Evolutionary conservation across 2,329 filamentous ascomycete species (phyloP).

Genomic region (Paecilomyces dactylethromorphus): DNA sequence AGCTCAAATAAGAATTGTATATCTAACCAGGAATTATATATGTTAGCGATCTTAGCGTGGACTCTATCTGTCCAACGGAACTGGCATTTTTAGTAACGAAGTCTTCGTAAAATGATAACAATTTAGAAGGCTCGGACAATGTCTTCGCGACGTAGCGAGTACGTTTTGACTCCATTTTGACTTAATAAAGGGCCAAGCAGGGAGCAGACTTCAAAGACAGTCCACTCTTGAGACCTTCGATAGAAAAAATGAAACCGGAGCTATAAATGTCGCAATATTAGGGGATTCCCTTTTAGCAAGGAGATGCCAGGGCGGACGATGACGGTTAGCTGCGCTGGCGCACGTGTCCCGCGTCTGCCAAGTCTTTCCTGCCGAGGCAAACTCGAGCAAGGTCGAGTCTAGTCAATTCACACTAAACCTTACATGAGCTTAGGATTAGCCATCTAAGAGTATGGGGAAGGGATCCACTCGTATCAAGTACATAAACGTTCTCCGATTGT

Average conservation of each 20-base stretch:
- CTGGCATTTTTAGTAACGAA: conserved; percentile 94
- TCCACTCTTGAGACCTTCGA: neutral
- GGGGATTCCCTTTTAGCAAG: neutral
- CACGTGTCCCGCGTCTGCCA: conserved; percentile 22
- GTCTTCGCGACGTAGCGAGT: conserved; percentile 18
- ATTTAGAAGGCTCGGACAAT: conserved; percentile 24
- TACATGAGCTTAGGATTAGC: too few species aligned
- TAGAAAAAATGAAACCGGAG: neutral
- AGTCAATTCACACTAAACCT: neutral
- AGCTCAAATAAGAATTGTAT: neutral
- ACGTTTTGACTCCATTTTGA: conserved; percentile 20
- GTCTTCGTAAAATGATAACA: conserved; percentile 45
- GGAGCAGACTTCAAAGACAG: neutral
- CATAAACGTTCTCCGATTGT: too few species aligned
- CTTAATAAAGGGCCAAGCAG: neutral
- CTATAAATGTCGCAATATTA: neutral
- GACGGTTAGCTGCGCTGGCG: conserved; percentile 4
- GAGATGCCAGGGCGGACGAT: conserved; percentile 1
- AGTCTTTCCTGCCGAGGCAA: conserved; percentile 20
- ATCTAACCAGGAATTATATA: conserved; percentile 78
- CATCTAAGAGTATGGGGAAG: too few species aligned
- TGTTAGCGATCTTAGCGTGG: conserved; percentile 80
- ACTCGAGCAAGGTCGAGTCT: neutral
- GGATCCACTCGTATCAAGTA: too few species aligned
- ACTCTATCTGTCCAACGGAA: conserved; percentile 92